Evolutionary conservation across 225 moss, liverwort and hornwort species (phyloP).

Genomic region (Takakia lepidozioides): DNA sequence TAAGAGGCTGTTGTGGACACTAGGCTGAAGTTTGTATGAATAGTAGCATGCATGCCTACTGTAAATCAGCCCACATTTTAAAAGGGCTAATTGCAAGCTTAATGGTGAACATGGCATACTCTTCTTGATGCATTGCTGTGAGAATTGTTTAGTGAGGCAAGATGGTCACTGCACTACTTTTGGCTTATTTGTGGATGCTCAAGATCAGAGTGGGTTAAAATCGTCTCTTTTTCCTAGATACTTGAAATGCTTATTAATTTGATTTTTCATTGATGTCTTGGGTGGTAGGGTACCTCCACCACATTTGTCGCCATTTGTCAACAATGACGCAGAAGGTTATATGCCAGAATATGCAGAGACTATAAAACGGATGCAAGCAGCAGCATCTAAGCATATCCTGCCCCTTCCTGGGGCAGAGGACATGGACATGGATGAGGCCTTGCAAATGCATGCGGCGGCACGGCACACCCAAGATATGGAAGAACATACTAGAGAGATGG

Average conservation of each 20-base stretch:
- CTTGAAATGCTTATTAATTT: background rate
- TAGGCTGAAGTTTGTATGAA: too few relatives aligned
- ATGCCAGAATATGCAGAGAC: conserved; percentile 88
- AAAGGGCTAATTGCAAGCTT: too few relatives aligned
- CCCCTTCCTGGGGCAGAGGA: conserved; percentile 30
- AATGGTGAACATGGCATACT: too few relatives aligned
- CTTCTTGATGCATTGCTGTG: too few relatives aligned
- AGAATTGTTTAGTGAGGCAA: too few relatives aligned
- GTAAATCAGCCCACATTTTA: too few relatives aligned
- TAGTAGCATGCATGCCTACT: too few relatives aligned
- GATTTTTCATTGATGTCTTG: background rate
- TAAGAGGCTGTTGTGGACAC: too few relatives aligned
- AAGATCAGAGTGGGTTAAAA: too few relatives aligned
- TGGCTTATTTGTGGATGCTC: too few relatives aligned
- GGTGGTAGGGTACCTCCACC: conserved; percentile 57
- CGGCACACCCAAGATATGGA: conserved; percentile 20
- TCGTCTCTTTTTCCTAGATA: background rate
- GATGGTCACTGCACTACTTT: too few relatives aligned
- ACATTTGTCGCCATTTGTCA: conserved; percentile 89
- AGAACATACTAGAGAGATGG: conserved; percentile 15
- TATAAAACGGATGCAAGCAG: conserved; percentile 53
- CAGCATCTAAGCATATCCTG: conserved; percentile 32
- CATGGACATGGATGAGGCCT: conserved; percentile 8
- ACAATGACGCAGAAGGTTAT: conserved; percentile 82
- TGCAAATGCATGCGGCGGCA: background rate